Evolutionary conservation across 2,329 filamentous ascomycete genomes (phyloP).

Genomic region (Cladorrhinum sp.): DNA sequence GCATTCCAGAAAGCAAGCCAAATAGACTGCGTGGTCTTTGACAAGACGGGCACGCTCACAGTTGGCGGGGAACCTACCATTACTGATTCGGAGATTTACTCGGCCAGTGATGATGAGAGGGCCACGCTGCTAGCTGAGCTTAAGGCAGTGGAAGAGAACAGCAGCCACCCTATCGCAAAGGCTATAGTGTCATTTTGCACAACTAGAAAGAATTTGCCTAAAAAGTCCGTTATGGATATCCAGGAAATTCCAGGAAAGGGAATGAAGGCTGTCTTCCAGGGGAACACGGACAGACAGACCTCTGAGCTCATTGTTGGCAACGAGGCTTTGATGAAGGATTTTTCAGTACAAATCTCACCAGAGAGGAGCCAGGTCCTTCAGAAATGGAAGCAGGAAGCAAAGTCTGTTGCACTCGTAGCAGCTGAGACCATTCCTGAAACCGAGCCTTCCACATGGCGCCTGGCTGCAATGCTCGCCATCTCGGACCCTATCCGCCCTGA

Average conservation of each 20-base stretch:
- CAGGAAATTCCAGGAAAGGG: constrained; percentile 72
- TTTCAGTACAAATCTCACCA: constrained; percentile 39
- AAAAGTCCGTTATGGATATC: constrained; percentile 40
- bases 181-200: constrained; percentile 65
- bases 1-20: constrained; percentile 81
- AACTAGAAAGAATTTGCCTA: constrained; percentile 28
- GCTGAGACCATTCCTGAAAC: constrained; percentile 31
- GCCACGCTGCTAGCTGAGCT: constrained; percentile 50
- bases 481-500: constrained; percentile 79
- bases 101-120: constrained; percentile 30
- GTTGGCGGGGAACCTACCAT: constrained; percentile 68
- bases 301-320: constrained; percentile 67
- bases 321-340: constrained; percentile 62
- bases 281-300: constrained; percentile 30
- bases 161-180: constrained; percentile 71
- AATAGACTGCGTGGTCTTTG: constrained; percentile 76
- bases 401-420: constrained; percentile 61
- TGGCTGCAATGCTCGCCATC: constrained; percentile 69
- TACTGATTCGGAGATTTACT: constrained; percentile 50
- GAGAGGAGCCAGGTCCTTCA: constrained; percentile 40
- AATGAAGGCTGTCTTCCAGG: constrained; percentile 54
- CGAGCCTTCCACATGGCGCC: constrained; percentile 37
- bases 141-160: constrained; percentile 64
- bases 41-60: constrained; percentile 84
- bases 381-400: constrained; percentile 60